These are phyloP conservation scores for Tricholoma flavovirens DNA, from an alignment of 768 basidiomycete genomes.

Conservation along the genomic window DNA sequence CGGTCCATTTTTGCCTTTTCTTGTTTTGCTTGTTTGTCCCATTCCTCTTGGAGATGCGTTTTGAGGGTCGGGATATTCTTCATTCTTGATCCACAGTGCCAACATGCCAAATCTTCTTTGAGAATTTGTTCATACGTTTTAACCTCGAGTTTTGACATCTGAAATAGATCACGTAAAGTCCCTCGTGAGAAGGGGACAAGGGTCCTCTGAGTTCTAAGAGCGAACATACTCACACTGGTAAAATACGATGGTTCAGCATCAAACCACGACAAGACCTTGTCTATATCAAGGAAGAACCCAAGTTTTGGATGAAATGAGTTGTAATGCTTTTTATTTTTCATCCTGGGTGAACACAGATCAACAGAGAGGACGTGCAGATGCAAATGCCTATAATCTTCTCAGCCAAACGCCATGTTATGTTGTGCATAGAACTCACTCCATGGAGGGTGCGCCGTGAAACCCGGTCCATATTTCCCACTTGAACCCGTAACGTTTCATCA, in stretches of 20 bases:
- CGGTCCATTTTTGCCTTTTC: slow-evolving; percentile 36
- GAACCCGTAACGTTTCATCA: slow-evolving; percentile 68
- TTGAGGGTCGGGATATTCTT: slow-evolving; percentile 76
- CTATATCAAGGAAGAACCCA: slow-evolving; percentile 77
- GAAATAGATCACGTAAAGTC: neutral
- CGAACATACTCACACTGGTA: slow-evolving; percentile 34
- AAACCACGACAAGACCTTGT: slow-evolving; percentile 79
- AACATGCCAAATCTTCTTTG: slow-evolving; percentile 65
- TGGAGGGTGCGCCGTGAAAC: slow-evolving; percentile 81
- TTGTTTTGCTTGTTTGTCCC: slow-evolving; percentile 42
- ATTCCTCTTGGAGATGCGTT: slow-evolving; percentile 70
- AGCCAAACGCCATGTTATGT: neutral
- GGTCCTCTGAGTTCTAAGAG: too few species aligned
- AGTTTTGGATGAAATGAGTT: slow-evolving; percentile 84
- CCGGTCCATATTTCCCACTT: slow-evolving; percentile 76
- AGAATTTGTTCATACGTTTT: slow-evolving; percentile 59
- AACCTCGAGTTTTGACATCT: slow-evolving; percentile 52
- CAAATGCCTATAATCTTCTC: slow-evolving; percentile 48
- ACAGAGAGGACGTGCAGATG: slow-evolving; percentile 84
- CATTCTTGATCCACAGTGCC: slow-evolving; percentile 54
- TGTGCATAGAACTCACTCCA: slow-evolving; percentile 57
- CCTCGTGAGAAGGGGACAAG: neutral
- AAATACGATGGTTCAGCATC: slow-evolving; percentile 57
- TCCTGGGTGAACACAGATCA: slow-evolving; percentile 59
- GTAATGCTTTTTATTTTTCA: slow-evolving; percentile 89